These are phyloP conservation scores for Huntiella omanensis DNA, from an alignment of 2,329 filamentous ascomycete genomes.

Conservation along the genomic window DNA sequence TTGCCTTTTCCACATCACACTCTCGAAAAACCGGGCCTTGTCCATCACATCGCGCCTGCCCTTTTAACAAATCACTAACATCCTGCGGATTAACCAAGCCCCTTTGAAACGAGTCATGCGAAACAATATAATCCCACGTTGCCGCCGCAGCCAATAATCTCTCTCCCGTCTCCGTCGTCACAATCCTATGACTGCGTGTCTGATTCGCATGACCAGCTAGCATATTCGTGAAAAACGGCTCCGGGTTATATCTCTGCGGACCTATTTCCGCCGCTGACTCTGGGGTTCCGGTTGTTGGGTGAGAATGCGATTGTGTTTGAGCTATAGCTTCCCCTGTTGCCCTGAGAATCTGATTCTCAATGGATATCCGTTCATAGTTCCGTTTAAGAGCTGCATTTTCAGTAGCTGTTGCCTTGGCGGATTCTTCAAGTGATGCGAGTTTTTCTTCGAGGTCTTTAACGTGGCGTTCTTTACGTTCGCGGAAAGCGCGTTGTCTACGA, in stretches of 20 bases:
- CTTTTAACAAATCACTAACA: slow-evolving; percentile 63
- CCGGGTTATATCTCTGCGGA: slow-evolving; percentile 52
- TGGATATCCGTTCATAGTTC: slow-evolving; percentile 64
- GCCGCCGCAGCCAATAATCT: slow-evolving; percentile 55
- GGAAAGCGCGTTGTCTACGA: slow-evolving; percentile 75
- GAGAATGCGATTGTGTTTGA: slow-evolving; percentile 13
- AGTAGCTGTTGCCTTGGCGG: slow-evolving; percentile 49
- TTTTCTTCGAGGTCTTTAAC: slow-evolving; percentile 80
- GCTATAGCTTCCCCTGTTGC: slow-evolving; percentile 36
- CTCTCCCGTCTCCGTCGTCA: slow-evolving; percentile 46
- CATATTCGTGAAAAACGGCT: slow-evolving; percentile 49
- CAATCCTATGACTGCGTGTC: slow-evolving; percentile 48
- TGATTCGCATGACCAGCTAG: slow-evolving; percentile 43
- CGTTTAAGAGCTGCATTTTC: slow-evolving; percentile 80
- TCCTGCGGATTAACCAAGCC: slow-evolving; percentile 66
- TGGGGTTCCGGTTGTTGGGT: slow-evolving; percentile 22
- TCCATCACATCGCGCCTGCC: slow-evolving; percentile 62
- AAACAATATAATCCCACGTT: slow-evolving; percentile 79
- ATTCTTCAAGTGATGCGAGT: slow-evolving; percentile 56
- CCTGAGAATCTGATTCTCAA: slow-evolving; percentile 82
- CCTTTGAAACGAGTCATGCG: slow-evolving; percentile 55
- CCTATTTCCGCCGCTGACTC: slow-evolving; percentile 20
- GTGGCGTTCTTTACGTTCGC: slow-evolving; percentile 85
- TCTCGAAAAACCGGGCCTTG: slow-evolving; percentile 80
- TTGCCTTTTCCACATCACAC: slow-evolving; percentile 49